Conservation (phyloP, 2,329 filamentous ascomycete species). For the Fusarium chuoi region DNA sequence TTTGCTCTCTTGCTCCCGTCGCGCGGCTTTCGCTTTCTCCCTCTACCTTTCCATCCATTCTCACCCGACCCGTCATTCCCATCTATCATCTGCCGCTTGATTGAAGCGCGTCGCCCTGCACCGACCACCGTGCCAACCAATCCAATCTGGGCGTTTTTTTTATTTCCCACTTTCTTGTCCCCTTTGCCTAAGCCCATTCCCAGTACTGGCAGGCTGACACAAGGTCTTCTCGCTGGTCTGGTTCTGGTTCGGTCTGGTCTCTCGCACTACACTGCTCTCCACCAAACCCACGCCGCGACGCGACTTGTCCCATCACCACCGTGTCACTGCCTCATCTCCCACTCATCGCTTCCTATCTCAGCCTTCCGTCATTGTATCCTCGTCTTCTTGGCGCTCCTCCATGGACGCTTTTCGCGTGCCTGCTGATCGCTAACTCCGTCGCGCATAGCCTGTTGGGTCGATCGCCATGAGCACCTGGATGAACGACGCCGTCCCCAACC, state of each 20-base stretch:
- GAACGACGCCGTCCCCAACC: constrained; percentile 75
- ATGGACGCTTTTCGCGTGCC: constrained; percentile 54
- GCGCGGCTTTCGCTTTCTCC: constrained; percentile 34
- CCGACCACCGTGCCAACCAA: constrained; percentile 40
- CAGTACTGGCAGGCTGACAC: constrained; percentile 34
- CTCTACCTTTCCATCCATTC: constrained; percentile 35
- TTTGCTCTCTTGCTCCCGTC: constrained; percentile 26
- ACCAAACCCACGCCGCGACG: constrained; percentile 56
- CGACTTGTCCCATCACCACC: constrained; percentile 57
- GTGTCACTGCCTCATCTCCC: constrained; percentile 59
- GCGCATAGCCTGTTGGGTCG: constrained; percentile 56
- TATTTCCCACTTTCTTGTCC: constrained; percentile 35
- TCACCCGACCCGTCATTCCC: constrained; percentile 35
- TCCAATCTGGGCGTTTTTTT: constrained; percentile 40
- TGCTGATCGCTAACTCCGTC: constrained; percentile 58
- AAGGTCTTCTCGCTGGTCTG: constrained; percentile 40
- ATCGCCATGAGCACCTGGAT: constrained; percentile 77
- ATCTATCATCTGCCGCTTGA: constrained; percentile 38
- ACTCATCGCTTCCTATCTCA: constrained; percentile 51
- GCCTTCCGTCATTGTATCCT: constrained; percentile 44
- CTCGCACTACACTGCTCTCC: constrained; percentile 52
- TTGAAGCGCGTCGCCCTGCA: constrained; percentile 39
- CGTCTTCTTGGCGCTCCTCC: constrained; percentile 49
- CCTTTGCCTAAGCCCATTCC: constrained; percentile 29
- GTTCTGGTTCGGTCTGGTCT: constrained; percentile 37